These are phyloP conservation scores for Ophiostoma sp. DNA, from an alignment of 2,329 filamentous ascomycete species.

Conservation along the genomic window DNA sequence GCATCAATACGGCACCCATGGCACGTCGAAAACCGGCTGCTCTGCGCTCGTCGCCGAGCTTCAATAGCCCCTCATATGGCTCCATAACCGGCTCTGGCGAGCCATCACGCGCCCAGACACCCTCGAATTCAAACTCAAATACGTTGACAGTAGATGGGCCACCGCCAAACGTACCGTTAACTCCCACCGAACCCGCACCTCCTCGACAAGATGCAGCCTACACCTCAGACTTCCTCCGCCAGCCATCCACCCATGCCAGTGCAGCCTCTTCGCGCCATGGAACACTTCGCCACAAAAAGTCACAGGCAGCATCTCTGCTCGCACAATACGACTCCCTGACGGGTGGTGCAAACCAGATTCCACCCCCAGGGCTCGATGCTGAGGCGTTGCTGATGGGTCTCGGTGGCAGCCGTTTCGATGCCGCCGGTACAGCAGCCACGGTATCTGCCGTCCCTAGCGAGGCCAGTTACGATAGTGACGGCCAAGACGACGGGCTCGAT, in stretches of 20 bases:
- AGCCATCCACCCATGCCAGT: constrained; percentile 1
- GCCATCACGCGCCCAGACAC: constrained; percentile 8
- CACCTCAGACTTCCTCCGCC: not conserved
- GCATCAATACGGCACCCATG: constrained; percentile 17
- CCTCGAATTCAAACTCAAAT: not conserved
- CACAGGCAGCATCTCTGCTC: constrained; percentile 25
- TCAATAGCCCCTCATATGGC: constrained; percentile 35
- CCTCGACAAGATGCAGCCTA: constrained; percentile 10
- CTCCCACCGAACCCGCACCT: not conserved
- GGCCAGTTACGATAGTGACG: constrained; percentile 35
- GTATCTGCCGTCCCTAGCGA: constrained; percentile 44
- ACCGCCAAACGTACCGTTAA: not conserved
- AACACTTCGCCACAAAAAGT: constrained; percentile 24
- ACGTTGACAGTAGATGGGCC: not conserved
- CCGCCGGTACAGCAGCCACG: constrained; percentile 47
- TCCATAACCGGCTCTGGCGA: constrained; percentile 28
- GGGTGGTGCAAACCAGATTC: constrained; percentile 28
- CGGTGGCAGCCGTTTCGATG: constrained; percentile 35
- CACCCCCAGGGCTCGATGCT: constrained; percentile 48
- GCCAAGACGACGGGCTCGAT: constrained; percentile 18
- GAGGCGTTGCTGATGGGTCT: constrained; percentile 49
- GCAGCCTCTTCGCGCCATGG: constrained; percentile 17
- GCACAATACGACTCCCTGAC: constrained; percentile 25
- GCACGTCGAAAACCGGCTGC: constrained; percentile 28
- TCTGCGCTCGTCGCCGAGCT: constrained; percentile 34